Conservation (phyloP, 495 filamentous ascomycete genomes). For the Penicillium robsamsonii region DNA sequence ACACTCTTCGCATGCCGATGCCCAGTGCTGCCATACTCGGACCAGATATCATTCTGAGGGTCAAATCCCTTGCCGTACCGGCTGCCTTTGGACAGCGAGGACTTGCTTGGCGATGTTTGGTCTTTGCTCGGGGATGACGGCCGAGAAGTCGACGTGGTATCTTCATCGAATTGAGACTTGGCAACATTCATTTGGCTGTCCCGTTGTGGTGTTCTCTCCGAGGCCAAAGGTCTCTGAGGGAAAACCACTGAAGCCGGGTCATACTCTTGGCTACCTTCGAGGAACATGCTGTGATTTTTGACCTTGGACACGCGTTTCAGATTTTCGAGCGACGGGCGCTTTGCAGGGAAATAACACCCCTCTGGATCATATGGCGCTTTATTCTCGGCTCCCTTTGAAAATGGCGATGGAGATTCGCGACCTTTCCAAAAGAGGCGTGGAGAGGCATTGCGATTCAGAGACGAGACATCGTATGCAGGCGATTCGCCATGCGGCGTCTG, state of each 20-base stretch:
- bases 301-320: slow-evolving; percentile 90
- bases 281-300: slow-evolving; percentile 94
- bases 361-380: slow-evolving; percentile 55
- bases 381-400: slow-evolving; percentile 68
- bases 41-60: slow-evolving; percentile 67
- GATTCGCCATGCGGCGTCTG: slow-evolving; percentile 60
- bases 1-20: slow-evolving; percentile 91
- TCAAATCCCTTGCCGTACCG: slow-evolving; percentile 71
- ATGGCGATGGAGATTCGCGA: slow-evolving; percentile 60
- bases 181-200: slow-evolving; percentile 61
- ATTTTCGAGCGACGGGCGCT: slow-evolving; percentile 87
- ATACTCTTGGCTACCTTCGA: slow-evolving; percentile 85
- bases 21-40: slow-evolving; percentile 55
- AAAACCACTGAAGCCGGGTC: slow-evolving; percentile 74
- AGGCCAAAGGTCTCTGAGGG: slow-evolving; percentile 75
- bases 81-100: slow-evolving; percentile 68
- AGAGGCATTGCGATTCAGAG: slow-evolving; percentile 62
- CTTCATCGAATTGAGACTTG: slow-evolving; percentile 34
- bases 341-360: slow-evolving; percentile 62
- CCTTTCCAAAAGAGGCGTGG: slow-evolving; percentile 85
- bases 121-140: slow-evolving; percentile 68
- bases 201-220: slow-evolving; percentile 53
- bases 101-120: slow-evolving; percentile 77
- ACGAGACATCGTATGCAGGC: slow-evolving; percentile 74
- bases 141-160: slow-evolving; percentile 36